These are phyloP conservation scores for Trichoderma gracile DNA, from an alignment of 2,329 filamentous ascomycete species.

Conservation along the genomic window DNA sequence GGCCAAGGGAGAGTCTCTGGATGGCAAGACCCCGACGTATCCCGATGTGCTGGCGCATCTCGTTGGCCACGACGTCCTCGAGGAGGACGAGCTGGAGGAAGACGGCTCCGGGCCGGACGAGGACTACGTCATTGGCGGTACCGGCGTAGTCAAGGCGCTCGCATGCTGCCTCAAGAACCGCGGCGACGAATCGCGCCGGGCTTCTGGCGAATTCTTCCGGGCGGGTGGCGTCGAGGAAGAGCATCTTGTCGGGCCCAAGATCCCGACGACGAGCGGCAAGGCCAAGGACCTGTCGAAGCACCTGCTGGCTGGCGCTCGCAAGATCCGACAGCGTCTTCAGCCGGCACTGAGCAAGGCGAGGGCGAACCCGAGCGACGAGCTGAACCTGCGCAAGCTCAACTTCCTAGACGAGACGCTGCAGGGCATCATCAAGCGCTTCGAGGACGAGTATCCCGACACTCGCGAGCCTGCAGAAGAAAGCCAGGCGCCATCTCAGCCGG, in stretches of 20 bases:
- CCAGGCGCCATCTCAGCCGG: conserved; percentile 20
- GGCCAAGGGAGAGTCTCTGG: conserved; percentile 36
- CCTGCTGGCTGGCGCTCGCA: conserved; percentile 80
- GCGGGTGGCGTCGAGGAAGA: conserved; percentile 46
- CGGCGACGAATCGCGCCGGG: conserved; percentile 58
- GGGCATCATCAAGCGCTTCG: conserved; percentile 91
- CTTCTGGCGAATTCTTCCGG: conserved; percentile 54
- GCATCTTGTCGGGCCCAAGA: conserved; percentile 34
- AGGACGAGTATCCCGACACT: conserved; percentile 93
- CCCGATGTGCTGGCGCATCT: conserved; percentile 86
- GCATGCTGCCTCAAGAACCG: conserved; percentile 87
- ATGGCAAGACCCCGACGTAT: conserved; percentile 46
- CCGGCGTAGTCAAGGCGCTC: conserved; percentile 90
- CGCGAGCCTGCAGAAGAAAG: conserved; percentile 44
- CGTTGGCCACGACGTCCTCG: conserved; percentile 66
- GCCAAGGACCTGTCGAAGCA: conserved; percentile 94
- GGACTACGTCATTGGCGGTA: conserved; percentile 94
- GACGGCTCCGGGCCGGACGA: conserved; percentile 77
- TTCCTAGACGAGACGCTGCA: conserved; percentile 88
- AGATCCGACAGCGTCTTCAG: conserved; percentile 81
- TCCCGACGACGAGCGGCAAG: conserved; percentile 51
- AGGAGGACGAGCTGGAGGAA: conserved; percentile 55
- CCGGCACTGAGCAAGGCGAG: conserved; percentile 76
- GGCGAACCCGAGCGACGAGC: conserved; percentile 67
- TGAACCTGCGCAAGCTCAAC: conserved; percentile 76